phyloP scores from a whole-genome alignment of 805 yeast genomes.

The Phaffomyces antillensis region DNA sequence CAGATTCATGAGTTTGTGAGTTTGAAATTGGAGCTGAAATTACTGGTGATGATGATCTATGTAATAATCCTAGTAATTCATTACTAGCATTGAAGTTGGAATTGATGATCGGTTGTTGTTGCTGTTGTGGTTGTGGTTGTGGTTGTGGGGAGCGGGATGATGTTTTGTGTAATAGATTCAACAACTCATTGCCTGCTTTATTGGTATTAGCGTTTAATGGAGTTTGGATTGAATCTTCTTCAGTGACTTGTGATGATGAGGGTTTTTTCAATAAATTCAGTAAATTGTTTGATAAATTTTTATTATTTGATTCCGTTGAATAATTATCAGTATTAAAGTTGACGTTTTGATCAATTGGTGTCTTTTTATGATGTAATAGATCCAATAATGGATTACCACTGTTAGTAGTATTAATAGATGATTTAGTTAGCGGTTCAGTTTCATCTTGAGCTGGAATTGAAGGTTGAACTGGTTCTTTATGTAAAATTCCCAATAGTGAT shows the following conservation, averaged over 20 bases:
- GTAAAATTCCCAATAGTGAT: constrained; percentile 1
- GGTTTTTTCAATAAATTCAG: constrained; percentile 4
- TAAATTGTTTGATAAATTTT: neutral
- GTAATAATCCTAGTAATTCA: constrained; percentile 9
- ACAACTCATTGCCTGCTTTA: neutral
- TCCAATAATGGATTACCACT: constrained; percentile 1
- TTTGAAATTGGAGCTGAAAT: no score
- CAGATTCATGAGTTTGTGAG: constrained; percentile 7
- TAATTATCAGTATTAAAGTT: no score
- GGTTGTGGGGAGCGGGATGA: constrained; percentile 2
- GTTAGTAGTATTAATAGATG: neutral
- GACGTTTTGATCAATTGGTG: neutral
- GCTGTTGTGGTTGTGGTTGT: constrained; percentile 4
- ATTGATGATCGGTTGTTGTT: neutral
- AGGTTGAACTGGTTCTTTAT: neutral
- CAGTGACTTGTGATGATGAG: neutral
- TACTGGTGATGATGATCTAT: constrained; percentile 4
- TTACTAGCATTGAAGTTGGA: constrained; percentile 3
- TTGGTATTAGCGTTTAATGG: no score
- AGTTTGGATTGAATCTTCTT: no score
- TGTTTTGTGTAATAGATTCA: constrained; percentile 8
- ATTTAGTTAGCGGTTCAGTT: no score
- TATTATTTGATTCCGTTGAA: neutral
- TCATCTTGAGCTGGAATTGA: neutral
- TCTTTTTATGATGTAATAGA: neutral